Conservation (phyloP, 2,329 filamentous ascomycete genomes). For the Dichotomopilus funicola region DNA sequence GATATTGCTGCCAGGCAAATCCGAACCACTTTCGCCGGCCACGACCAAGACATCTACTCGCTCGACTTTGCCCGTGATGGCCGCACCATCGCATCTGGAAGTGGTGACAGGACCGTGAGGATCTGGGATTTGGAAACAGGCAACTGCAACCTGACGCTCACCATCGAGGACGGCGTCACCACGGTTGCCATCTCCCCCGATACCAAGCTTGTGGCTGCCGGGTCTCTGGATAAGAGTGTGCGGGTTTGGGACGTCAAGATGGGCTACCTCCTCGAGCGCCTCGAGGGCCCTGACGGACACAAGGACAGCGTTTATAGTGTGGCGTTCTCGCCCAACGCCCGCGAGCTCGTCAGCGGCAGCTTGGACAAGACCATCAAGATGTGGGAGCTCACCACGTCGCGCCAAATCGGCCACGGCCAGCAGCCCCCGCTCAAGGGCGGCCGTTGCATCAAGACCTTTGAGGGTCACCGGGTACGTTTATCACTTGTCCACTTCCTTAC, state of each 20-base stretch:
- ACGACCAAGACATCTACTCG: constrained; percentile 98
- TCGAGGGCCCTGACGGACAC: constrained; percentile 89
- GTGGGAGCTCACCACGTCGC: constrained; percentile 81
- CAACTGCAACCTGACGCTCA: constrained; percentile 74
- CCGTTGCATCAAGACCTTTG: constrained; percentile 93
- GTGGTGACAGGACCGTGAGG: constrained; percentile 87
- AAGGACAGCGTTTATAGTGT: constrained; percentile 97
- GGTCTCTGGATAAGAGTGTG: constrained; percentile 94
- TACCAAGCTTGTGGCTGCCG: constrained; percentile 87
- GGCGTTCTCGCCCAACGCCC: constrained; percentile 88
- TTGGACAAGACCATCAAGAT: constrained; percentile 99
- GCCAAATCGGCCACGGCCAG: constrained; percentile 51
- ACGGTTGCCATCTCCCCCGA: constrained; percentile 97
- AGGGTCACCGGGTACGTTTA: constrained; percentile 78
- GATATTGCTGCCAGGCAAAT: constrained; percentile 80
- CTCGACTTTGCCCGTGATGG: constrained; percentile 92
- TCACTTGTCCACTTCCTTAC: background rate
- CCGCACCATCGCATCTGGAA: constrained; percentile 89
- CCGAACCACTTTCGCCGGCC: constrained; percentile 87
- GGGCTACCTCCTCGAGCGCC: constrained; percentile 80
- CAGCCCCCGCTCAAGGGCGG: constrained; percentile 67
- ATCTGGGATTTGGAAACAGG: constrained; percentile 92
- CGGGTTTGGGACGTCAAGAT: constrained; percentile 90
- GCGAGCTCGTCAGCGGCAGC: constrained; percentile 88
- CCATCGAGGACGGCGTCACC: constrained; percentile 94